phyloP scores from a whole-genome alignment of 2,329 filamentous ascomycete species.

The Tolypocladium amazonense region DNA sequence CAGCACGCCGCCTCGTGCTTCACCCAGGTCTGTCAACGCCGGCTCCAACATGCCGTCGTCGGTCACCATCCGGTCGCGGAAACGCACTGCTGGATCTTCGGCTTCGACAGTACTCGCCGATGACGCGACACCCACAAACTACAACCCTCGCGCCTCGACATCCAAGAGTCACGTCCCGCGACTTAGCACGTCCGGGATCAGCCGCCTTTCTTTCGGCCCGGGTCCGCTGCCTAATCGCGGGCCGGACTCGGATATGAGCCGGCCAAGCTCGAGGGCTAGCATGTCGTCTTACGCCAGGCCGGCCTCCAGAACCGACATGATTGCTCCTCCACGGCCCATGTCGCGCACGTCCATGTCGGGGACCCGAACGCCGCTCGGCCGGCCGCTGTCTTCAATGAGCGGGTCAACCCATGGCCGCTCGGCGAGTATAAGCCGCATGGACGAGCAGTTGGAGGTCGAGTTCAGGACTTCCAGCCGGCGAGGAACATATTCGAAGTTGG shows the following conservation, averaged over 20 bases:
- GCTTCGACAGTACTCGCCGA: conserved; percentile 40
- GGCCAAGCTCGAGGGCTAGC: conserved; percentile 66
- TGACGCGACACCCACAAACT: conserved; percentile 37
- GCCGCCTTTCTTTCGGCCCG: conserved; percentile 52
- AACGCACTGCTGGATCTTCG: conserved; percentile 51
- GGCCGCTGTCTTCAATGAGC: conserved; percentile 62
- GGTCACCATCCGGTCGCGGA: conserved; percentile 57
- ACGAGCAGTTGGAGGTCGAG: conserved; percentile 30
- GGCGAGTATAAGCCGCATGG: conserved; percentile 45
- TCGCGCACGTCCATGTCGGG: conserved; percentile 54
- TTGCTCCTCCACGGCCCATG: conserved; percentile 45
- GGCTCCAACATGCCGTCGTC: conserved; percentile 31
- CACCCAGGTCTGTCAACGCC: conserved; percentile 45
- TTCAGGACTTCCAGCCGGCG: conserved; percentile 43
- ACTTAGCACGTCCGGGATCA: conserved; percentile 51
- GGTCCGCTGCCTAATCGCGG: conserved; percentile 48
- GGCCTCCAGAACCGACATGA: conserved; percentile 42
- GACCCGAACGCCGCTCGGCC: conserved; percentile 54
- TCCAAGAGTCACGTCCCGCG: conserved; percentile 42
- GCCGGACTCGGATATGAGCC: conserved; percentile 34
- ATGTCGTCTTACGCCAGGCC: conserved; percentile 44
- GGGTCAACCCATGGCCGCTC: conserved; percentile 50
- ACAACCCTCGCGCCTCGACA: conserved; percentile 18
- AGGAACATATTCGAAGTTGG: conserved; percentile 40
- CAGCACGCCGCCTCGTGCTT: conserved; percentile 66